A percentile compares a stretch with the other conserved stretches of the same genome.
These are phyloP conservation scores for Salvia sclarea DNA, from an alignment of 305 asterid genomes.

Conservation along the genomic window DNA sequence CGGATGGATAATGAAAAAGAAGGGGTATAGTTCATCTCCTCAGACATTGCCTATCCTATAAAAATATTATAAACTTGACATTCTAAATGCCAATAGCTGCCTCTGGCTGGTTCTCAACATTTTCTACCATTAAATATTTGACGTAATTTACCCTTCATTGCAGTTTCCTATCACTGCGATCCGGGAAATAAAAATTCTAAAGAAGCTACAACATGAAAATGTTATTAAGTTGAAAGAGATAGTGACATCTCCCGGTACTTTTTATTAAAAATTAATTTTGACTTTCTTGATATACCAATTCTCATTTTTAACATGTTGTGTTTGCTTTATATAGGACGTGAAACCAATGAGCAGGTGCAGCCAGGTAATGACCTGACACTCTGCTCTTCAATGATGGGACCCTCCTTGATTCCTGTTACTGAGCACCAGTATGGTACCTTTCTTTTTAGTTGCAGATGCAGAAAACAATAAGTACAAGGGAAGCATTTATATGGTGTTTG, in stretches of 20 bases:
- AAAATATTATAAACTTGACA: neutral
- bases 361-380: slow-evolving; percentile 50
- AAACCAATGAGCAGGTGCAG: slow-evolving; percentile 59
- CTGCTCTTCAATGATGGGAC: slow-evolving; percentile 20
- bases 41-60: slow-evolving; percentile 1
- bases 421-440: slow-evolving; percentile 22
- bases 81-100: slow-evolving; percentile 11
- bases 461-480: slow-evolving; percentile 85
- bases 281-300: slow-evolving; percentile 11
- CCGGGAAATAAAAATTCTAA: slow-evolving; percentile 88
- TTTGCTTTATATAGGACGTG: slow-evolving; percentile 60
- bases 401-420: slow-evolving; percentile 17
- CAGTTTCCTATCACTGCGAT: slow-evolving; percentile 96
- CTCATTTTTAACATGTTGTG: slow-evolving; percentile 26
- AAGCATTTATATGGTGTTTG: slow-evolving; percentile 91
- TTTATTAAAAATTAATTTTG: slow-evolving; percentile 20
- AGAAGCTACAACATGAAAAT: slow-evolving; percentile 89
- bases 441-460: slow-evolving; percentile 56
- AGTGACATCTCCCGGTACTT: slow-evolving; percentile 88
- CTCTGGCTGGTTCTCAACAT: slow-evolving; percentile 22
- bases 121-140: slow-evolving; percentile 23
- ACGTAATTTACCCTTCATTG: slow-evolving; percentile 29
- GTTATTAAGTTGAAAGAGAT: slow-evolving; percentile 90
- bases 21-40: slow-evolving; percentile 65
- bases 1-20: slow-evolving; percentile 98